Evolutionary conservation across 1,139 yeast species (phyloP).

Genomic region (Geotrichum carabidarum): DNA sequence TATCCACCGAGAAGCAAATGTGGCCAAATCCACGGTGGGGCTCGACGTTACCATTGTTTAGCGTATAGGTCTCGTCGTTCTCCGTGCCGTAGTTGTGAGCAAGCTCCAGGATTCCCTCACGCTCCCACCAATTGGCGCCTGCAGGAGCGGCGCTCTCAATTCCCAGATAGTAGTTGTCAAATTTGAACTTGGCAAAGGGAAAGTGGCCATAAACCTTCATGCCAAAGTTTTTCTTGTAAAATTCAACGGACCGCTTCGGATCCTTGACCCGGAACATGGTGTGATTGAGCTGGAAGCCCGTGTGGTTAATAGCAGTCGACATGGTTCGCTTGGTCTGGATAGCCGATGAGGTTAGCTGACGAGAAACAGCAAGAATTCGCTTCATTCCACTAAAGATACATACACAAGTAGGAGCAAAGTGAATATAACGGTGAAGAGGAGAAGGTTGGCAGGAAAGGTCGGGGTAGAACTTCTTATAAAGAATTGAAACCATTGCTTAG

Average conservation of each 20-base stretch:
- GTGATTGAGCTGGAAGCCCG: slow-evolving; percentile 32
- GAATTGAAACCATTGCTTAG: no score
- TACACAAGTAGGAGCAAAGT: not conserved
- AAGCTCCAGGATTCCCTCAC: slow-evolving; percentile 78
- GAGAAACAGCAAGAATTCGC: slow-evolving; percentile 5
- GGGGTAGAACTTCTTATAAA: not conserved
- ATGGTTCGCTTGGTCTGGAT: slow-evolving; percentile 6
- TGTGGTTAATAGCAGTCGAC: slow-evolving; percentile 19
- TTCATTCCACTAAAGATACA: not conserved
- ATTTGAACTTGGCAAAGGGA: slow-evolving; percentile 52
- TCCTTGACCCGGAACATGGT: slow-evolving; percentile 72
- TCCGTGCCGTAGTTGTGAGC: slow-evolving; percentile 78
- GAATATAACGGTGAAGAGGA: not conserved
- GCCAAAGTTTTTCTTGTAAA: slow-evolving; percentile 73
- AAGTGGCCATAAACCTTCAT: slow-evolving; percentile 55
- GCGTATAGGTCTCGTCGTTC: slow-evolving; percentile 50
- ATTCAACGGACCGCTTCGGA: slow-evolving; percentile 64
- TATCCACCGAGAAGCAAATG: slow-evolving; percentile 79
- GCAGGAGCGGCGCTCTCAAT: slow-evolving; percentile 48
- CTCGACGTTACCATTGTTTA: slow-evolving; percentile 77
- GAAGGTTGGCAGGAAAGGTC: not conserved
- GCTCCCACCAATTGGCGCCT: slow-evolving; percentile 49
- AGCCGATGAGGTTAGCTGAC: slow-evolving; percentile 1
- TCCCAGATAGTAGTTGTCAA: slow-evolving; percentile 65
- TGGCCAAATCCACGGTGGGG: slow-evolving; percentile 93